These are phyloP conservation scores for Leucogyrophana mollusca DNA, from an alignment of 768 basidiomycete species.

Conservation along the genomic window DNA sequence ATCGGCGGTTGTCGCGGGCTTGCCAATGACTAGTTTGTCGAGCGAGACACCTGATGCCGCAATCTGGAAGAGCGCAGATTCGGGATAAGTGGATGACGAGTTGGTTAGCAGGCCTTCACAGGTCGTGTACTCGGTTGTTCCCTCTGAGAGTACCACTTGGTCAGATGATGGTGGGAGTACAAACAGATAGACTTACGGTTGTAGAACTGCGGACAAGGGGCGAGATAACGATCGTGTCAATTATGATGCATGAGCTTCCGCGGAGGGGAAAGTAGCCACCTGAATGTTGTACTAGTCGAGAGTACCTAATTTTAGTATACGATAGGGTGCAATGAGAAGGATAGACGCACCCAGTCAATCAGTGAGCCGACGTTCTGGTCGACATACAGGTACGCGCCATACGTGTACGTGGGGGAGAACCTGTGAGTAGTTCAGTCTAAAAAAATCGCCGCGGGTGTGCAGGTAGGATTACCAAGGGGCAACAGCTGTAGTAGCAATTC, in stretches of 20 bases:
- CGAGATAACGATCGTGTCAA: neutral
- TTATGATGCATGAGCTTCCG: neutral
- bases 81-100: conserved; percentile 40
- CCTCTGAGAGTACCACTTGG: conserved; percentile 24
- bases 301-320: neutral
- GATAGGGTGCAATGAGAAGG: neutral
- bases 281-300: conserved; percentile 40
- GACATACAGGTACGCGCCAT: conserved; percentile 41
- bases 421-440: conserved; percentile 8
- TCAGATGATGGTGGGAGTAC: neutral
- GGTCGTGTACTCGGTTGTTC: conserved; percentile 34
- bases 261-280: conserved; percentile 12
- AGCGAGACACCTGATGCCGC: conserved; percentile 51
- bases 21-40: conserved; percentile 74
- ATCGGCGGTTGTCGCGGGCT: conserved; percentile 53
- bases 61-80: conserved; percentile 48
- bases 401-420: conserved; percentile 37
- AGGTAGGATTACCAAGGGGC: conserved; percentile 35
- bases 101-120: conserved; percentile 36
- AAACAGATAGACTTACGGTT: conserved; percentile 12
- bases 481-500: conserved; percentile 31
- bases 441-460: neutral
- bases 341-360: conserved; percentile 40
- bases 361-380: conserved; percentile 37
- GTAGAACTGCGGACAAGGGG: conserved; percentile 13